Percentiles rank a stretch among this genome's conserved stretches.
Evolutionary conservation across 805 yeast species (phyloP).

Genomic region (Yamadazyma takamatsuzukensis): DNA sequence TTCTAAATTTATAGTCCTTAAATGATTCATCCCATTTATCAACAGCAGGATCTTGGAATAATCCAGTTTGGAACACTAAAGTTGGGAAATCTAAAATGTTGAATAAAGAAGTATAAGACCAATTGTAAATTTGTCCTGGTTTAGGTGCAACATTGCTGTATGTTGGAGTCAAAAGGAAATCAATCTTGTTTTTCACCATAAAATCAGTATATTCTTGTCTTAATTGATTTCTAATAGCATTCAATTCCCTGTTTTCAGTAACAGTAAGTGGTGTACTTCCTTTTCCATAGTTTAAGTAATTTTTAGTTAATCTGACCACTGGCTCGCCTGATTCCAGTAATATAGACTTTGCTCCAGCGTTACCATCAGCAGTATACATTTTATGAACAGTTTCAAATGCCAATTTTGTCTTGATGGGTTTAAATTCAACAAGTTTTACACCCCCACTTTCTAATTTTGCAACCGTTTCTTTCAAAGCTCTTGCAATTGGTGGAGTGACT

Average conservation of each 20-base stretch:
- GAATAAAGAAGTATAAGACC: slow-evolving; percentile 79
- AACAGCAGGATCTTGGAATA: slow-evolving; percentile 50
- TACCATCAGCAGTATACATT: slow-evolving; percentile 68
- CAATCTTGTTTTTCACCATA: slow-evolving; percentile 53
- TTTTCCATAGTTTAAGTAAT: slow-evolving; percentile 54
- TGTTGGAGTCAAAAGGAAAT: slow-evolving; percentile 64
- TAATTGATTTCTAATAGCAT: slow-evolving; percentile 51
- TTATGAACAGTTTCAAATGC: slow-evolving; percentile 56
- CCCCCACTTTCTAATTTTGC: slow-evolving; percentile 57
- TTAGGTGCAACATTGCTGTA: slow-evolving; percentile 69
- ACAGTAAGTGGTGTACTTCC: slow-evolving; percentile 48
- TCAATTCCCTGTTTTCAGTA: slow-evolving; percentile 52
- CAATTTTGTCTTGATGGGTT: slow-evolving; percentile 53
- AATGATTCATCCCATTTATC: slow-evolving; percentile 45
- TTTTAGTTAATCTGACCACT: slow-evolving; percentile 55
- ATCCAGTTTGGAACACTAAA: slow-evolving; percentile 59
- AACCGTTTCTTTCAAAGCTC: slow-evolving; percentile 53
- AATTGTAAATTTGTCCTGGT: slow-evolving; percentile 59
- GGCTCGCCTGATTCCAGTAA: slow-evolving; percentile 68
- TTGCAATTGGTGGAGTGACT: slow-evolving; percentile 60
- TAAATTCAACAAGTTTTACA: slow-evolving; percentile 51
- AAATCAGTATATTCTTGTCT: slow-evolving; percentile 55
- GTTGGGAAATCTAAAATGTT: slow-evolving; percentile 71
- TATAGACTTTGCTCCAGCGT: slow-evolving; percentile 46
- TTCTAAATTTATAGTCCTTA: slow-evolving; percentile 36